These are phyloP conservation scores for Gonium pectorale DNA, from an alignment of 139 green algal species.

Conservation along the genomic window DNA sequence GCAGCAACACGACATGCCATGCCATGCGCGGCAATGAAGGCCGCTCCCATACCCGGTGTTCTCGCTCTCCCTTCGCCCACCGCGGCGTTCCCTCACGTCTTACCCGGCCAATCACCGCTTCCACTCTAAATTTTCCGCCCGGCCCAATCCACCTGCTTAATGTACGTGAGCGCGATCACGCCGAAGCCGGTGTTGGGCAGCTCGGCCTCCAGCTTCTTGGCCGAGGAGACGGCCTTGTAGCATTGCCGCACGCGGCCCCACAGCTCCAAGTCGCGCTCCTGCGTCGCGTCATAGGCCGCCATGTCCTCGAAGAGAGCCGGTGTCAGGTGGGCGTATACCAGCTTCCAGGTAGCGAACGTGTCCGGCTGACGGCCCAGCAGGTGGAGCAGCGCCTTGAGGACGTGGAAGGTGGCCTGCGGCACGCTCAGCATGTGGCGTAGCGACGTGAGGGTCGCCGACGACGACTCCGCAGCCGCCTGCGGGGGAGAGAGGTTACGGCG, in stretches of 20 bases:
- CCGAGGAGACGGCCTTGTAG: constrained; percentile 16
- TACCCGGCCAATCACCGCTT: too few relatives aligned
- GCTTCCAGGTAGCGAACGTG: constrained; percentile 61
- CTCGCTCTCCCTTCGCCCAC: too few relatives aligned
- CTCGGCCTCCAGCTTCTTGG: constrained; percentile 39
- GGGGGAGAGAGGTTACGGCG: not conserved
- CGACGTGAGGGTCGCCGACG: not conserved
- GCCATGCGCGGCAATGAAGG: too few relatives aligned
- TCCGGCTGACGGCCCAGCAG: constrained; percentile 62
- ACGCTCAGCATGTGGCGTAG: constrained; percentile 47
- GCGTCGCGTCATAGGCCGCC: constrained; percentile 57
- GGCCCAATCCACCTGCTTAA: constrained; percentile 31
- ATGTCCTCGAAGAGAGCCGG: constrained; percentile 59
- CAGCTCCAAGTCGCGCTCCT: constrained; percentile 30
- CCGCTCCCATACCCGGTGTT: too few relatives aligned
- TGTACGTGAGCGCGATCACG: constrained; percentile 6
- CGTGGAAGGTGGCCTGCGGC: constrained; percentile 66
- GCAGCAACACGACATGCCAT: too few relatives aligned
- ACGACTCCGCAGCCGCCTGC: constrained; percentile 4
- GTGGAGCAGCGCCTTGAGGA: constrained; percentile 63
- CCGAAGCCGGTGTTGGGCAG: constrained; percentile 33
- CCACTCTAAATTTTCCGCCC: not conserved
- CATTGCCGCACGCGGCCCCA: constrained; percentile 18
- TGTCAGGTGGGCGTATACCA: constrained; percentile 45
- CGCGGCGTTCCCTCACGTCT: too few relatives aligned